Conservation (phyloP, 306 rosid species). For the apple (Malus domestica) region DNA sequence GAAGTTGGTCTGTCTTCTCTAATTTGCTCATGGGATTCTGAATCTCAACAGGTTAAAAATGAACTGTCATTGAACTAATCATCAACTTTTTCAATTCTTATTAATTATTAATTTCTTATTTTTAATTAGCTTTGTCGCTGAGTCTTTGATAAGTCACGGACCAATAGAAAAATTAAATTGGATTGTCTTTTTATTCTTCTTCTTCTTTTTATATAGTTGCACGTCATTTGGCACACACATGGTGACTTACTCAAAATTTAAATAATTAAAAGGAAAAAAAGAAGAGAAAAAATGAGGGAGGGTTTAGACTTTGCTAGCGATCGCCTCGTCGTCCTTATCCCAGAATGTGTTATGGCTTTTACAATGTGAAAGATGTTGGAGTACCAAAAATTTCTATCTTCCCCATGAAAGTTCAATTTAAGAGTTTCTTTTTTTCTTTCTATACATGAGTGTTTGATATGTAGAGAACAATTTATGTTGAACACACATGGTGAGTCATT, state of each 20-base stretch:
- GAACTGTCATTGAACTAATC: neutral
- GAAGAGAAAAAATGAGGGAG: neutral
- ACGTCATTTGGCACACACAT: constrained; percentile 38
- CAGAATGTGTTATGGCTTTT: constrained; percentile 7
- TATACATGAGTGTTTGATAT: neutral
- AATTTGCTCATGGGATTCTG: constrained; percentile 14
- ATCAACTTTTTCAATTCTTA: too few relatives aligned
- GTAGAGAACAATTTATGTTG: neutral
- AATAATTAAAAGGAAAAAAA: constrained; percentile 2
- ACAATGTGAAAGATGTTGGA: neutral
- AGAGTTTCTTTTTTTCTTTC: neutral
- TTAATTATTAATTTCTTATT: neutral
- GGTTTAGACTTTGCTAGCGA: constrained; percentile 5
- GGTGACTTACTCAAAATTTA: constrained; percentile 15
- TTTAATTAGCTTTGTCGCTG: neutral
- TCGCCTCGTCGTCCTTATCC: constrained; percentile 16
- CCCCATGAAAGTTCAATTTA: neutral
- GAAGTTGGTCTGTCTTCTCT: neutral
- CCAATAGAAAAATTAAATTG: constrained; percentile 27
- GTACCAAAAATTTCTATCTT: constrained; percentile 3
- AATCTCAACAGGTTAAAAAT: neutral
- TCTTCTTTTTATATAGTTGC: constrained; percentile 13
- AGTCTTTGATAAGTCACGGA: constrained; percentile 42
- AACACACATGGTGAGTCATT: neutral
- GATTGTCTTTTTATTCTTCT: constrained; percentile 1